Evolutionary conservation across 495 filamentous ascomycete genomes (phyloP).

Genomic region (Xylaria grammica): DNA sequence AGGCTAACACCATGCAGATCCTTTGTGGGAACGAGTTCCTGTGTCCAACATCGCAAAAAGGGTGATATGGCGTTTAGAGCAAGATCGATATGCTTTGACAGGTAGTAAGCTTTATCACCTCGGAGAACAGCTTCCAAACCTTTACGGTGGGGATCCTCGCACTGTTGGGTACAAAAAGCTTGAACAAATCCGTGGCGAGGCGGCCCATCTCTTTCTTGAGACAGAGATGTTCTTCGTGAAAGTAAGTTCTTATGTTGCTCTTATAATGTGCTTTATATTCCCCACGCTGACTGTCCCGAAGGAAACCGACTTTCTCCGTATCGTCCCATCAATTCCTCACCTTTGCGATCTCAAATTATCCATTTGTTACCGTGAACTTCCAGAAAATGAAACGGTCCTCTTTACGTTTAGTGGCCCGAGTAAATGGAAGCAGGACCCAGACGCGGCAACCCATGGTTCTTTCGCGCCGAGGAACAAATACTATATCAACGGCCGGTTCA

Average conservation of each 20-base stretch:
- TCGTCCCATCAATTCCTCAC: conserved; percentile 72
- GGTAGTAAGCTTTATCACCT: conserved; percentile 49
- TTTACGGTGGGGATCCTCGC: conserved; percentile 48
- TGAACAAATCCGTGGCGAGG: conserved; percentile 48
- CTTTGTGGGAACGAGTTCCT: conserved; percentile 68
- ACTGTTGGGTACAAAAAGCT: conserved; percentile 42
- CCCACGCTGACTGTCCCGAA: conserved; percentile 41
- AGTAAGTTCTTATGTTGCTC: conserved; percentile 48
- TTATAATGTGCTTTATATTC: background rate
- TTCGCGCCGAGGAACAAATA: conserved; percentile 54
- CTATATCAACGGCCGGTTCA: conserved; percentile 51
- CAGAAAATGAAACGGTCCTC: conserved; percentile 46
- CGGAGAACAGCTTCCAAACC: conserved; percentile 48
- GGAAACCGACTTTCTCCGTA: conserved; percentile 76
- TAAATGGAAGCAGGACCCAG: conserved; percentile 61
- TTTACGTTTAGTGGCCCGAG: conserved; percentile 40
- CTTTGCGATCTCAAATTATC: conserved; percentile 65
- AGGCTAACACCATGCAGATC: conserved; percentile 51
- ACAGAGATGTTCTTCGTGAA: conserved; percentile 79
- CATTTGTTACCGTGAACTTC: conserved; percentile 58
- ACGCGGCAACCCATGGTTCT: conserved; percentile 41
- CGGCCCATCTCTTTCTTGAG: conserved; percentile 54
- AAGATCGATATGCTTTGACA: conserved; percentile 54
- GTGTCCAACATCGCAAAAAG: conserved; percentile 52
- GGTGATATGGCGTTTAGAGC: conserved; percentile 55